Percentiles rank a stretch among this genome's conserved stretches.
Conservation (phyloP, 2,329 filamentous ascomycete species). For the Ascochyta clinopodiicola region DNA sequence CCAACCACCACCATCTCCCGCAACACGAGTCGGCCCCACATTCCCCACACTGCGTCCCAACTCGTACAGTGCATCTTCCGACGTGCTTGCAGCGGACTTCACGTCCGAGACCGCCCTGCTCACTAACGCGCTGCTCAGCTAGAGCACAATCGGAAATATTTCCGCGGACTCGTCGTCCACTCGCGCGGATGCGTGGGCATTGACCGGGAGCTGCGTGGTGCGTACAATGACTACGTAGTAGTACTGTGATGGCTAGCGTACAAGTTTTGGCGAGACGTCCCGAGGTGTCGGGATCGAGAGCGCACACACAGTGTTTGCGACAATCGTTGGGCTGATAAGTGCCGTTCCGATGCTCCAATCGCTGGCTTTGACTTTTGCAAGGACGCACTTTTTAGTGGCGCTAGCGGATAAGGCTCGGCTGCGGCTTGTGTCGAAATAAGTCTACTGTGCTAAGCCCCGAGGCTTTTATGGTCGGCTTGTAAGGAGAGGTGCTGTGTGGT, state of each 20-base stretch:
- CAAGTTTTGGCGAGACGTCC: too few relatives aligned
- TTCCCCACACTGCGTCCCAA: conserved; percentile 6
- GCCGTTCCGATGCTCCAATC: conserved; percentile 9
- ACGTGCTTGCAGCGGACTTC: conserved; percentile 1
- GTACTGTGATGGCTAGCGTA: too few relatives aligned
- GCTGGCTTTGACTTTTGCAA: neutral
- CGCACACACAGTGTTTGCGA: too few relatives aligned
- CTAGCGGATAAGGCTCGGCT: conserved; percentile 16
- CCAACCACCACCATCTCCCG: too few relatives aligned
- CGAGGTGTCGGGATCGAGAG: too few relatives aligned
- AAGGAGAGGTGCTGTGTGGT: neutral
- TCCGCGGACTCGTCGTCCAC: too few relatives aligned
- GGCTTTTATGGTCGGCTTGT: neutral
- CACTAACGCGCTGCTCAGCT: neutral
- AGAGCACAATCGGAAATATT: too few relatives aligned
- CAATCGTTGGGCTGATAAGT: neutral
- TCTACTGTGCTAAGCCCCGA: neutral
- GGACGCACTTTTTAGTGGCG: neutral
- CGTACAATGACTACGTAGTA: too few relatives aligned
- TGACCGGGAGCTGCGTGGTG: too few relatives aligned
- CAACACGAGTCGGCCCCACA: conserved; percentile 4
- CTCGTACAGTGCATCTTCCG: conserved; percentile 15
- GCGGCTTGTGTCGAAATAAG: neutral
- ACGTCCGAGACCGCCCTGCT: neutral
- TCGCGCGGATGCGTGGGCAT: too few relatives aligned